Evolutionary conservation across 2,329 filamentous ascomycete genomes (phyloP), one percentile per base, ranked within the genome.

Genomic region (Apiospora aurea): DNA sequence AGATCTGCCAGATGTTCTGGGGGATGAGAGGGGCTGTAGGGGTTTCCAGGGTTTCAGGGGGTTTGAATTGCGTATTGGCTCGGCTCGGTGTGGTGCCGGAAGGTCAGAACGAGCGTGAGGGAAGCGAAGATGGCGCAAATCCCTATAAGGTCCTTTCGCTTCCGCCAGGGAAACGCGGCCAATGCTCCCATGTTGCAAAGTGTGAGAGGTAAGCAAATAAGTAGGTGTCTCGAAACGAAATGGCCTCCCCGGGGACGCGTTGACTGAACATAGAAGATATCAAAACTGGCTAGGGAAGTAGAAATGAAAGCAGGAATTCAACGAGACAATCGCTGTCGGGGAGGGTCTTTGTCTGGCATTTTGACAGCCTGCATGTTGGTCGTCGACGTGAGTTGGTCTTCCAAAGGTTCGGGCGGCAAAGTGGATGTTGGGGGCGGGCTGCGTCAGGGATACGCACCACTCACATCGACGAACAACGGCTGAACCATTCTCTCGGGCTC

Each of bases 1-100:
- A 69, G 49, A 79, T 78, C 69, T 79, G 78, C 78, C 77, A 79
- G 34, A 79, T 79, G 43, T 77, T 77, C 43, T 68, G 71, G 38
- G 78, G 75, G 43, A 79, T 75, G 21, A 24, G 57, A 26, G 34
- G 16, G 11, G 43, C 10, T 24, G 44, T 14, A 44, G 64, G 64
- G 21, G 11, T 24, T 16, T 16, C 16, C 10, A 29, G 43, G 21
- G 43, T 14, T 24, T 67, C 14, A 16, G 64, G 64, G 64, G 11
- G 11, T 43, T 14, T 16, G 14, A 13, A n/a, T 41, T 18, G 18
- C 21, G 24, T 67, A 67, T 26, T 44, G 64, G 21, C n/a, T 14
- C 11, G 7, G 64, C 18, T 41, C 10, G 29, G 21, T 24, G 38
- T 67, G 43, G 64, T 67, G 64, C 64, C 64, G 16, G 64, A 44